Conservation (phyloP, 2,329 filamentous ascomycete genomes). For the Colletotrichum sp. region DNA sequence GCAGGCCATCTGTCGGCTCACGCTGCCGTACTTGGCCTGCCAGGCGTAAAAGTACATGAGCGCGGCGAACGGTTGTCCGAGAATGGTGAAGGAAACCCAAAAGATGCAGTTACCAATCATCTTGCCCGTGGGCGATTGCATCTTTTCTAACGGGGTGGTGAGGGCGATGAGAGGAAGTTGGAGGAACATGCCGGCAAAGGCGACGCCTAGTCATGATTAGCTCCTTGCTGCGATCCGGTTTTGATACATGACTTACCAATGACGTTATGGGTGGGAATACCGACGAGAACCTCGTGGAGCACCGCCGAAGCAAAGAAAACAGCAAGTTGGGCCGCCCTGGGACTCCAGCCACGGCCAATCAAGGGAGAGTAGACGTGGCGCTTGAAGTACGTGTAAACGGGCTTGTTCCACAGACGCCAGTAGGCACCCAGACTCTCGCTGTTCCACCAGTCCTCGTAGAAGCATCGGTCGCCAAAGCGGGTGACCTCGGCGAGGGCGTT, state of each 20-base stretch:
- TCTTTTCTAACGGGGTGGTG: conserved; percentile 80
- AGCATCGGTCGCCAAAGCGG: conserved; percentile 89
- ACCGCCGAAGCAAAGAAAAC: conserved; percentile 91
- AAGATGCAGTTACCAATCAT: conserved; percentile 92
- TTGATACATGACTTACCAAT: conserved; percentile 63
- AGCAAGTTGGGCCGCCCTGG: conserved; percentile 71
- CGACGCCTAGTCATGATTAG: conserved; percentile 67
- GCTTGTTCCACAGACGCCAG: conserved; percentile 98
- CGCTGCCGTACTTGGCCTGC: conserved; percentile 95
- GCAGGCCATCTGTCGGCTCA: conserved; percentile 52
- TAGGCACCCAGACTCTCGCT: conserved; percentile 83
- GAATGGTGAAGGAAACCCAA: conserved; percentile 94
- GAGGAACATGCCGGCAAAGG: conserved; percentile 91
- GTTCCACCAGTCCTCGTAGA: conserved; percentile 99
- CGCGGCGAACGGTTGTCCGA: conserved; percentile 92
- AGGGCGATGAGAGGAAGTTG: conserved; percentile 87
- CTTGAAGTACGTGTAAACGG: conserved; percentile 96
- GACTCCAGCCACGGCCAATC: conserved; percentile 81
- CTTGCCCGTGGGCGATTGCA: conserved; percentile 75
- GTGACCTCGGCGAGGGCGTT: conserved; percentile 92
- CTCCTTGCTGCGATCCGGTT: not conserved
- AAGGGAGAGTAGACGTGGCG: conserved; percentile 91
- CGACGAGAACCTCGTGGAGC: conserved; percentile 90
- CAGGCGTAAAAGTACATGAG: conserved; percentile 97
- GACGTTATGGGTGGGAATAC: conserved; percentile 92